Evolutionary conservation across 352 stramenopile species (phyloP).

Genomic region (Elongisporangium anandrum): DNA sequence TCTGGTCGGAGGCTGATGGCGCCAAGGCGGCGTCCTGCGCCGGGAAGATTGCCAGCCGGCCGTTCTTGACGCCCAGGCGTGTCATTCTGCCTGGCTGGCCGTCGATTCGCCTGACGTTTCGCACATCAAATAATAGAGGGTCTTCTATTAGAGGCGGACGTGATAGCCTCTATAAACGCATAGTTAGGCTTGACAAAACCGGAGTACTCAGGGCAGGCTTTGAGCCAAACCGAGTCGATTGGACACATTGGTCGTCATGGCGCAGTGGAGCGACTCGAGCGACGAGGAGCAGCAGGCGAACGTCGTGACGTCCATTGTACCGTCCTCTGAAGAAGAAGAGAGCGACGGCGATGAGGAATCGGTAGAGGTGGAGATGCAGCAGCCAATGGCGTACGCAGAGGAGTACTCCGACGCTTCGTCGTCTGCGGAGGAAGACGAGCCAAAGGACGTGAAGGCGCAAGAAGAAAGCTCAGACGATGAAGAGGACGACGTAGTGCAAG

Average conservation of each 20-base stretch:
- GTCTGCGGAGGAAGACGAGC: constrained; percentile 6
- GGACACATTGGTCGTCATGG: background rate
- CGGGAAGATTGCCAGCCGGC: constrained; percentile 48
- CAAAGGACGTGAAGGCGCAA: constrained; percentile 1
- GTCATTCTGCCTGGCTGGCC: constrained; percentile 13
- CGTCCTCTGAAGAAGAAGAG: constrained; percentile 6
- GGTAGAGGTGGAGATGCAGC: background rate
- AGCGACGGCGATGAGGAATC: constrained; percentile 8
- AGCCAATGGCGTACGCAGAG: constrained; percentile 4
- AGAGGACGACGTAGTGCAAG: constrained; percentile 3
- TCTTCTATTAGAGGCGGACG: background rate
- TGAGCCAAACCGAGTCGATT: background rate
- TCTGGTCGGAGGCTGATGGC: background rate
- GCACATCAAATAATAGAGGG: background rate
- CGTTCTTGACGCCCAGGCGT: constrained; percentile 57
- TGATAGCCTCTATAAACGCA: no score
- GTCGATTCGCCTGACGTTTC: background rate
- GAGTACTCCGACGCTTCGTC: constrained; percentile 9
- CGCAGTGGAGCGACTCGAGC: constrained; percentile 6
- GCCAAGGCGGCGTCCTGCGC: constrained; percentile 4
- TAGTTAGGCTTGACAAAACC: background rate
- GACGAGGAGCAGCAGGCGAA: background rate
- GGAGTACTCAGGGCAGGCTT: background rate
- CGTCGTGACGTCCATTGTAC: background rate
- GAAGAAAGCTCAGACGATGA: constrained; percentile 6